Evolutionary conservation across 306 rosid species (phyloP), one percentile per base, ranked within the genome.

Genomic region (Erythrophleum fordii): DNA sequence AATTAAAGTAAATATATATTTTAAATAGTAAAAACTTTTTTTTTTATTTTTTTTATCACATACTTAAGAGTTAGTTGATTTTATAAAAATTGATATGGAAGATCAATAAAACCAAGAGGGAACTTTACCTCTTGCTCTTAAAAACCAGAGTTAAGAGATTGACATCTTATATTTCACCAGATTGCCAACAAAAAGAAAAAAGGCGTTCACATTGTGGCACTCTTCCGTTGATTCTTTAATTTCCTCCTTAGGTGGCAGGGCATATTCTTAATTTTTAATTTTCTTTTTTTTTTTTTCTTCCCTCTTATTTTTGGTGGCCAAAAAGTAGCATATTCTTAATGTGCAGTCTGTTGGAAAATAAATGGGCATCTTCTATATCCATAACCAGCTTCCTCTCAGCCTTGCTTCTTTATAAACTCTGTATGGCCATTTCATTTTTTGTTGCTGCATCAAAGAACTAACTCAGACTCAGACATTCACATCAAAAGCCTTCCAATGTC

Each of bases 81-180:
- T 31, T 31, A 31, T 31, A 31, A 4, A 31, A 31, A 1, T 31
- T 31, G 4, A 31, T 4, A 31, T 31, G 4, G 34, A 31, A 31
- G 34, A 31, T 31, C 4, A 31, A 31, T 31, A 31, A 62, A 62
- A 64, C 2, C 11, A 18, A 22, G 37, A 65, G 31, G 51, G 22
- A 67, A 20, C 52, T 67, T 41, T 20, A 20, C 1, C 25, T 52
- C 17, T 52, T n/a, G n/a, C 17, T 67, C 52, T 22, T 6, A 46
- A 45, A 70, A 22, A 20, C 45, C 42, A 66, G 45, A 49, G 69
- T 66, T 67, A 60, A 72, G 81, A 78, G 28, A 56, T 35, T 44
- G 53, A n/a, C 70, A 34, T 42, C 62, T 74, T 31, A 4, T 52
- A 9, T 53, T 66, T 26, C 53, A 4, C 62, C 48, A 45, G 2